Conservation (phyloP, 345 rosid species). For the Lagerstroemia speciosa region DNA sequence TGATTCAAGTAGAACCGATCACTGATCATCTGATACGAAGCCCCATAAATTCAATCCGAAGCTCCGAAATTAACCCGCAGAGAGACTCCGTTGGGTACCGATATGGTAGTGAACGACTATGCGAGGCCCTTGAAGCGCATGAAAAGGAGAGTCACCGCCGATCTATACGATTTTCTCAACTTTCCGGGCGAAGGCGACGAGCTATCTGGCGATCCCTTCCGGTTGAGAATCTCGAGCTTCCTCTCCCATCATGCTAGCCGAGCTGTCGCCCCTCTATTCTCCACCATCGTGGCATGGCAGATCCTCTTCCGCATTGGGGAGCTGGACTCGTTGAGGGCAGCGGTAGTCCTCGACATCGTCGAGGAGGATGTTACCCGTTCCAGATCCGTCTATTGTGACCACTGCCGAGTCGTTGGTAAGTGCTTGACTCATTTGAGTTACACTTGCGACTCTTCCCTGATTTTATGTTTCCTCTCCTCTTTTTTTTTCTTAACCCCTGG, state of each 20-base stretch:
- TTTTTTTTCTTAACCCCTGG: too few relatives aligned
- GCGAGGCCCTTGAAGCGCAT: constrained; percentile 40
- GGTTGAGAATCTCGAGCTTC: constrained; percentile 31
- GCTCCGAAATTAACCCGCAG: background rate
- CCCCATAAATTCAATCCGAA: too few relatives aligned
- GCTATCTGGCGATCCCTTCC: constrained; percentile 31
- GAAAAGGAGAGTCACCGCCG: constrained; percentile 41
- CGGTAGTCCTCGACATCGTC: constrained; percentile 43
- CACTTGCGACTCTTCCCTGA: too few relatives aligned
- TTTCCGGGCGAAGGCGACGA: constrained; percentile 22
- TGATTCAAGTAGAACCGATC: background rate
- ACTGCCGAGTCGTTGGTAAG: constrained; percentile 84
- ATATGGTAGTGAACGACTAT: constrained; percentile 18
- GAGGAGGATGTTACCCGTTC: constrained; percentile 69
- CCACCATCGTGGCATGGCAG: constrained; percentile 53
- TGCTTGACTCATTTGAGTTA: too few relatives aligned
- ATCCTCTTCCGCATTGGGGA: constrained; percentile 43
- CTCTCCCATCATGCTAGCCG: constrained; percentile 37
- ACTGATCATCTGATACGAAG: background rate
- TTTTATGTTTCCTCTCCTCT: too few relatives aligned
- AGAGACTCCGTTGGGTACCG: background rate
- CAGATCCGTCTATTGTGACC: constrained; percentile 70
- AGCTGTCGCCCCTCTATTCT: constrained; percentile 42
- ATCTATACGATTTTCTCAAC: constrained; percentile 35
- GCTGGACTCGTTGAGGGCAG: constrained; percentile 19